phyloP scores from a whole-genome alignment of 2,329 filamentous ascomycete species.

The Exophiala sideris region DNA sequence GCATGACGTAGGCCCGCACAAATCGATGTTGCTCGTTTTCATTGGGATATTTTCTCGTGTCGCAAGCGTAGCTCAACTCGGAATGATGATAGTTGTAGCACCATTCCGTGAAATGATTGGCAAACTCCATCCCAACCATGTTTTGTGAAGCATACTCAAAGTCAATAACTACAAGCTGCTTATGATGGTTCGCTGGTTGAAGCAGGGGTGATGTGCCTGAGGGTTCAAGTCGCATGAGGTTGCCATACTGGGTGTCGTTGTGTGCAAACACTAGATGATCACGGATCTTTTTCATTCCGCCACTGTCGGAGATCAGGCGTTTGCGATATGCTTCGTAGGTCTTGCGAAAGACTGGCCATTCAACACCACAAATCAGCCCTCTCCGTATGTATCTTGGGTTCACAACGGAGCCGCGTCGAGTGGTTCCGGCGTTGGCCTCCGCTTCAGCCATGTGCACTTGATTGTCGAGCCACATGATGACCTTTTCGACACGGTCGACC shows the following conservation, averaged over 20 bases:
- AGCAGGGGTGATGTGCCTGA: slow-evolving; percentile 75
- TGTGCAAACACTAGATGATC: slow-evolving; percentile 88
- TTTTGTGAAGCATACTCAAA: slow-evolving; percentile 97
- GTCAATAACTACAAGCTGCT: slow-evolving; percentile 94
- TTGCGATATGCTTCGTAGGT: slow-evolving; percentile 73
- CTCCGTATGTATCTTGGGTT: slow-evolving; percentile 34
- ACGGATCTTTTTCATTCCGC: slow-evolving; percentile 63
- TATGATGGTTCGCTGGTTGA: slow-evolving; percentile 87
- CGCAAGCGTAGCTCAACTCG: slow-evolving; percentile 63
- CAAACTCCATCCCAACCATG: slow-evolving; percentile 81
- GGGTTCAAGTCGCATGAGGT: slow-evolving; percentile 77
- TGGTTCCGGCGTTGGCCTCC: slow-evolving; percentile 38
- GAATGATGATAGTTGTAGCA: slow-evolving; percentile 91
- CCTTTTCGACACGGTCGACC: slow-evolving; percentile 61
- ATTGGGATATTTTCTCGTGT: slow-evolving; percentile 69
- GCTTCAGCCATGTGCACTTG: slow-evolving; percentile 54
- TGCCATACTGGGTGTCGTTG: slow-evolving; percentile 98
- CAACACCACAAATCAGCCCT: slow-evolving; percentile 77
- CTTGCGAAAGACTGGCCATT: slow-evolving; percentile 74
- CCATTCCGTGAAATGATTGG: slow-evolving; percentile 98
- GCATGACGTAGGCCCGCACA: slow-evolving; percentile 79
- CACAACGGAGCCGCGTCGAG: slow-evolving; percentile 3
- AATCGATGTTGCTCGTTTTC: slow-evolving; percentile 67
- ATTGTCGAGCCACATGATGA: slow-evolving; percentile 52
- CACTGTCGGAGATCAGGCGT: slow-evolving; percentile 70